Percentiles rank a stretch among this genome's conserved stretches.
These are phyloP conservation scores for Dictyostelium intermedium DNA, from an alignment of 78 protist species.

Conservation along the genomic window DNA sequence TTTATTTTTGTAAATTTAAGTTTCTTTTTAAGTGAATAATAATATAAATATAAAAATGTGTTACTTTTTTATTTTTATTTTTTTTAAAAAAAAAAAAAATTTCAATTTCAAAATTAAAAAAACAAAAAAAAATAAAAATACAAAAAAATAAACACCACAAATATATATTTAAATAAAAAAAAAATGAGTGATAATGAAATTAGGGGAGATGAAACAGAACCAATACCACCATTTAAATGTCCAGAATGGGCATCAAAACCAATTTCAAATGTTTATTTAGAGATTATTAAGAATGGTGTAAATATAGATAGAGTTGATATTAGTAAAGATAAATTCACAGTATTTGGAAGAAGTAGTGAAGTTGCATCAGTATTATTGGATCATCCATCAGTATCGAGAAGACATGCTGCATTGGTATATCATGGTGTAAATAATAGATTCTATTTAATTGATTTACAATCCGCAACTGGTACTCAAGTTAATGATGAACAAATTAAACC, in stretches of 20 bases:
- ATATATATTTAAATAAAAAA: no score
- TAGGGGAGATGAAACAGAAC: background rate
- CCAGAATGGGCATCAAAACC: conserved; percentile 40
- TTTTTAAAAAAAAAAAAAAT: no score
- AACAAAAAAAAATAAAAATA: background rate
- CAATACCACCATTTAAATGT: conserved; percentile 28
- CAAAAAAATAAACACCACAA: no score
- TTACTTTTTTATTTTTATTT: background rate
- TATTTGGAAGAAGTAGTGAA: conserved; percentile 63
- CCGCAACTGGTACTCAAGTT: conserved; percentile 42
- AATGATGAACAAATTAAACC: conserved; percentile 40
- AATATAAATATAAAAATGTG: no score
- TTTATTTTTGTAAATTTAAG: no score
- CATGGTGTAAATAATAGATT: conserved; percentile 73
- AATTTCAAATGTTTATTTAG: conserved; percentile 16
- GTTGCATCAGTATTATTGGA: conserved; percentile 16
- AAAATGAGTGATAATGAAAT: background rate
- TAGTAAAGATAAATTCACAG: background rate
- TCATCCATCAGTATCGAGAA: conserved; percentile 79
- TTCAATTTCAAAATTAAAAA: no score
- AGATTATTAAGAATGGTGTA: conserved; percentile 31
- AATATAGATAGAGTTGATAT: conserved; percentile 24
- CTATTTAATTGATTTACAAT: conserved; percentile 71
- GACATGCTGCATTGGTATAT: conserved; percentile 74
- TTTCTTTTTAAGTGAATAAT: no score